Evolutionary conservation across 208 protist genomes (phyloP), one percentile per base, ranked within the genome.

Genomic region (Wallacemonas collosoma): DNA sequence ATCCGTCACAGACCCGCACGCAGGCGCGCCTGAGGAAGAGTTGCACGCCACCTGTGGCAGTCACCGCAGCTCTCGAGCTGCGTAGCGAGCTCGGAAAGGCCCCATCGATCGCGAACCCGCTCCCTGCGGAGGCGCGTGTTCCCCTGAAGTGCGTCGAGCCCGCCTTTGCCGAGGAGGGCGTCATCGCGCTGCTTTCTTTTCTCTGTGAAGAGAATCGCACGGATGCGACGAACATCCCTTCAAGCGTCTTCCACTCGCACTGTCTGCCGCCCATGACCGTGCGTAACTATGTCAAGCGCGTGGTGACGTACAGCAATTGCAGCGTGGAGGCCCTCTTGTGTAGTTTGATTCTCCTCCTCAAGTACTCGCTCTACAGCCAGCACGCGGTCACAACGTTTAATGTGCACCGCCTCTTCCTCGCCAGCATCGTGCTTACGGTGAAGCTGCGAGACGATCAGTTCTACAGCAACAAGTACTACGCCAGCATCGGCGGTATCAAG

Each of bases 381-480:
- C 85, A 96, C 66, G 80, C 90, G 14, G 83, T 98, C 56, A 98
- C 83, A 35, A 82, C 93, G 17, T 93, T 94, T 78, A 98, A 96
- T 73, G 89, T 96, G 8, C 96, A 98, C 67, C 93, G 97, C 1
- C 81, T 98, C 12, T 68, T 98, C 38, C 89, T 98, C 56, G 97
- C 91, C 5, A 86, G 88, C 60, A 77, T 90, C n/a, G 75, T 98
- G 68, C 65, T 98, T 15, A 93, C 94, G 8, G 85, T 87, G 17
- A 99, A 99, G 90, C 82, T 97, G 67, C 94, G 93, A 36, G 97
- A 99, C 67, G 97, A 99, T 68, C 54, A 80, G 40, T 98, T 95
- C 75, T 98, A 93, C 61, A 96, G 79, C 61, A 98, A 98, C 73
- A 74, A 80, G 62, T 98, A 97, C 82, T 98, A 98, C 76, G 90